These are phyloP conservation scores for Trametes elegans DNA, from an alignment of 768 basidiomycete genomes.

Conservation along the genomic window DNA sequence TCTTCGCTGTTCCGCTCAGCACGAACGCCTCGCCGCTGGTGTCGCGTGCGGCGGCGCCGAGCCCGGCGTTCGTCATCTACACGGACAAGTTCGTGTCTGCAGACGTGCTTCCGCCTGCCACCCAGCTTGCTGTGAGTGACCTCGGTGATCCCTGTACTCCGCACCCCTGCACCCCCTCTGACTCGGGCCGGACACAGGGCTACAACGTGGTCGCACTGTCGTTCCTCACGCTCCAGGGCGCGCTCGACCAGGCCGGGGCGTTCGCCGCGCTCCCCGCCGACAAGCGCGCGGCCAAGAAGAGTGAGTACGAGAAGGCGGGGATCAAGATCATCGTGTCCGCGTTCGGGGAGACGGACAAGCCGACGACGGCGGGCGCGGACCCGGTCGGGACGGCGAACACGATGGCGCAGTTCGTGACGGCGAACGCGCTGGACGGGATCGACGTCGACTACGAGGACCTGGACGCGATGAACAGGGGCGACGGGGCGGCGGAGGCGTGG, in stretches of 20 bases:
- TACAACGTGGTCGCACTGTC: slow-evolving; percentile 16
- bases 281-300: slow-evolving; percentile 19
- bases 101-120: slow-evolving; percentile 13
- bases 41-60: slow-evolving; percentile 3
- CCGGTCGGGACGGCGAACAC: slow-evolving; percentile 31
- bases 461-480: slow-evolving; percentile 18
- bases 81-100: slow-evolving; percentile 16
- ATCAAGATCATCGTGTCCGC: slow-evolving; percentile 25
- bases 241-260: slow-evolving; percentile 13
- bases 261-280: slow-evolving; percentile 8
- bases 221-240: slow-evolving; percentile 14
- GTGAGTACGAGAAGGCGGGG: slow-evolving; percentile 23
- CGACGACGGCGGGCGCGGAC: slow-evolving; percentile 30
- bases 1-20: not conserved
- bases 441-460: slow-evolving; percentile 28
- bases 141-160: not conserved
- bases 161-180: not conserved
- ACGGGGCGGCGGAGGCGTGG: slow-evolving; percentile 24
- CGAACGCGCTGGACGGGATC: slow-evolving; percentile 26
- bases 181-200: not conserved
- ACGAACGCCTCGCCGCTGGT: not conserved
- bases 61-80: slow-evolving; percentile 18
- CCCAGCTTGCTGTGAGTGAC: slow-evolving; percentile 4
- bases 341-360: slow-evolving; percentile 30
- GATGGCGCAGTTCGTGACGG: slow-evolving; percentile 35